phyloP scores from a whole-genome alignment of 2,329 filamentous ascomycete genomes.

The Colletotrichum plurivorum region DNA sequence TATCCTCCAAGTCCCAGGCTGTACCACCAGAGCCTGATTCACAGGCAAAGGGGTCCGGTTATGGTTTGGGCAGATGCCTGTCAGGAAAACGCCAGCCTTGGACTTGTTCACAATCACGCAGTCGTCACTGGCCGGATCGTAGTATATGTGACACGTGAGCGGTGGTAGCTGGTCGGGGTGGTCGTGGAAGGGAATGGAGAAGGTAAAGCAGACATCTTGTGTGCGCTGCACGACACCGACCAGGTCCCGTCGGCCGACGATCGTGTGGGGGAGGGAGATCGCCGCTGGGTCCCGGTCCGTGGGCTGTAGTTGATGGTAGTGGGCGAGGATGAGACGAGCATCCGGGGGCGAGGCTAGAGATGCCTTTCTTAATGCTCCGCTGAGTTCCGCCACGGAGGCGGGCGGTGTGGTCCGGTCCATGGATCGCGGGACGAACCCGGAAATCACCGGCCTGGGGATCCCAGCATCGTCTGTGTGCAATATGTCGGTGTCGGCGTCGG shows the following conservation, averaged over 20 bases:
- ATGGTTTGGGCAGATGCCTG: slow-evolving; percentile 3
- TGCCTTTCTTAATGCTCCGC: background rate
- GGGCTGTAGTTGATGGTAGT: background rate
- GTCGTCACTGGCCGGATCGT: slow-evolving; percentile 10
- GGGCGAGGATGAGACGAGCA: slow-evolving; percentile 4
- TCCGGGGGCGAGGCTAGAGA: slow-evolving; percentile 4
- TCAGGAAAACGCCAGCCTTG: background rate
- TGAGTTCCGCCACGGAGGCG: background rate
- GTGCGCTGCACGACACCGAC: slow-evolving; percentile 12
- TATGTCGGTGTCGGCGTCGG: too few species aligned
- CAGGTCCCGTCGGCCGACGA: background rate
- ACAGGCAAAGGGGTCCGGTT: background rate
- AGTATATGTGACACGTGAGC: slow-evolving; percentile 6
- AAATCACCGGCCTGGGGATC: background rate
- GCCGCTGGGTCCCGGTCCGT: background rate
- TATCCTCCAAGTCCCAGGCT: slow-evolving; percentile 12
- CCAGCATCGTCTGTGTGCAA: background rate
- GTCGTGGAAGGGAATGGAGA: slow-evolving; percentile 8
- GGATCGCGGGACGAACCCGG: background rate
- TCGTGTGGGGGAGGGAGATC: background rate
- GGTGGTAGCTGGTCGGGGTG: background rate
- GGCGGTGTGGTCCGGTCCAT: background rate
- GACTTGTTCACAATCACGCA: slow-evolving; percentile 13
- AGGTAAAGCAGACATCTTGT: slow-evolving; percentile 8
- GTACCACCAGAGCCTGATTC: slow-evolving; percentile 1